Base-by-base conservation (phyloP, 495 filamentous ascomycete genomes). In the Bryoglossum gracile region DNA sequence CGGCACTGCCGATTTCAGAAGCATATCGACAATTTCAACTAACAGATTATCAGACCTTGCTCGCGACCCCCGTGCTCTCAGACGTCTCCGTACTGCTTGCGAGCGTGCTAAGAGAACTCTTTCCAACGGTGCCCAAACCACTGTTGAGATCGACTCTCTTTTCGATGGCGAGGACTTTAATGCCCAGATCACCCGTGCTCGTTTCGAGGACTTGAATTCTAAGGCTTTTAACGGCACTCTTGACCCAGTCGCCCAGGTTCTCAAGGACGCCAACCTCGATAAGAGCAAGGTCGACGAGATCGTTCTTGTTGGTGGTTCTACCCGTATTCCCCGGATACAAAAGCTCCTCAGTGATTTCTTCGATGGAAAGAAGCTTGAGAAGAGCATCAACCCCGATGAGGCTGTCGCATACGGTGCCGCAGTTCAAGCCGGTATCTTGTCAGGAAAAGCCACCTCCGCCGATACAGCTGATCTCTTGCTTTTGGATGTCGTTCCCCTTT, bases 341-440 rank as follows among this genome's bases (percentile, higher is more conserved):
- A 94, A 94, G 78, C 84, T 96, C 63, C 83, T 95, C 59, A 89
- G 81, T 77, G 92, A 94, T 76, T 94, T 95, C 78, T 96, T 95
- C 80, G 88, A 95, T 68, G 87, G 87, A 68, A 98, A 98, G 86
- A 94, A 97, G 78, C 81, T 94, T 58, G 94, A 96, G 82, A 95
- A 95, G 80, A 87, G 84, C 72, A 97, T 98, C 78, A 97, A 98
- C 81, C 92, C 92, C 57, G 92, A 98, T 62, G 92, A 97, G 80
- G 94, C 92, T 56, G 92, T 97, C 60, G 92, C 92, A 63, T 96
- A 96, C 75, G 92, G 92, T 82, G 92, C 92, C 58, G 92, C 92
- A 57, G 94, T 98, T 63, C 92, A 97, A 75, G 92, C 89, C 55
- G 92, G 89, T 76, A 95, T 97, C 67, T 85, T 98, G 56, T 94